Percentiles rank a stretch among this genome's conserved stretches.
Evolutionary conservation across 2,329 filamentous ascomycete genomes (phyloP).

Genomic region (Eutypa lata): DNA sequence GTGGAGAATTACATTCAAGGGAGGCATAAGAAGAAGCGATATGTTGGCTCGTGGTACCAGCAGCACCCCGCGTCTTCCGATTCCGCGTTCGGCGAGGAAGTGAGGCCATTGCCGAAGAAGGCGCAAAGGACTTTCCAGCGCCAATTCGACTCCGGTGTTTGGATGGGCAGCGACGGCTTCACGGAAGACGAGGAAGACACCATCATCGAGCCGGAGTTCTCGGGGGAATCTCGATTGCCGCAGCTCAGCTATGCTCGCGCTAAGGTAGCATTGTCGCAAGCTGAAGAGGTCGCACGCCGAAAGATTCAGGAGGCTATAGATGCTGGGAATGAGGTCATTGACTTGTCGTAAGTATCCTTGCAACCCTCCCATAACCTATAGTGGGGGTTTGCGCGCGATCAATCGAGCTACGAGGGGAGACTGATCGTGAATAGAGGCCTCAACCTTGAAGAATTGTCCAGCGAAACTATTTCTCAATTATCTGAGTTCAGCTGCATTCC

Average conservation of each 20-base stretch:
- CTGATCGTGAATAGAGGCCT: constrained; percentile 2
- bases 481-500: constrained; percentile 53
- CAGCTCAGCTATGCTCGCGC: constrained; percentile 31
- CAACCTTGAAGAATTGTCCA: constrained; percentile 43
- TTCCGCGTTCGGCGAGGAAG: constrained; percentile 40
- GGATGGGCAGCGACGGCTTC: constrained; percentile 58
- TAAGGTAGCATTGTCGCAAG: constrained; percentile 28
- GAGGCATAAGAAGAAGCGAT: constrained; percentile 57
- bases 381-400: background rate
- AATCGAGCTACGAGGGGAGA: background rate
- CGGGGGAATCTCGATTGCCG: constrained; percentile 33
- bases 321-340: constrained; percentile 54
- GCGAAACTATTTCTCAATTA: constrained; percentile 56
- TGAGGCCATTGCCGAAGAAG: constrained; percentile 30
- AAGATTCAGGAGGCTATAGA: constrained; percentile 55
- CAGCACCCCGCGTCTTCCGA: constrained; percentile 53
- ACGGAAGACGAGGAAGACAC: constrained; percentile 45
- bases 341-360: constrained; percentile 55
- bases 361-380: background rate
- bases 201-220: constrained; percentile 29
- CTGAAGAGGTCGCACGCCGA: constrained; percentile 42
- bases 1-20: constrained; percentile 61
- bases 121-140: constrained; percentile 53
- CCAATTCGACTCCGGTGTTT: constrained; percentile 68
- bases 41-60: constrained; percentile 66